Evolutionary conservation across 2,329 filamentous ascomycete genomes (phyloP), one percentile per base, ranked within the genome.

Genomic region (Clonostachys byssicola): DNA sequence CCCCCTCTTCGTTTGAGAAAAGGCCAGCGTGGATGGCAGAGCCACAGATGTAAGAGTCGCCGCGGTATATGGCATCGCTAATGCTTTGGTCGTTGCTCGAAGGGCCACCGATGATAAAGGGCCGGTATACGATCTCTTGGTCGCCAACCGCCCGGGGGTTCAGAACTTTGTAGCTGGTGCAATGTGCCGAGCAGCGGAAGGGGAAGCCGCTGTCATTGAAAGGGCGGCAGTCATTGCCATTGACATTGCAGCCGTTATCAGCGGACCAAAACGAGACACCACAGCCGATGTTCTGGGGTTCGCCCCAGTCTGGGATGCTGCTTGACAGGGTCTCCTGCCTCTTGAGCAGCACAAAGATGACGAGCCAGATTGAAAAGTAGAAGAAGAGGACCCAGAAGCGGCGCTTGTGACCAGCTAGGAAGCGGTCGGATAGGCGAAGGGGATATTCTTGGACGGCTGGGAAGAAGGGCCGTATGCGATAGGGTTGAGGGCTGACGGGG

Each of bases 11-110:
- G 57, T 91, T 81, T 35, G 80, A 81, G 50, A 95, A 81, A 56
- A 92, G 75, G 17, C 90, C 91, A 1, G 89, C 83, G 60, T 96
- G 91, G 44, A 95, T 88, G 34, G 90, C 91, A 12, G 91, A 78
- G 49, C 83, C 85, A 60, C 91, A 96, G 47, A 96, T 85, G 67
- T 89, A 95, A 13, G 89, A 95, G 65, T 96, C 91, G 10, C 88
- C 90, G 16, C 94, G 86, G 63, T 97, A 97, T 18, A 88, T 73
- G 0, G 85, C 77, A 4, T 63, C 58, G 17, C 12, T 39, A 2
- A n/a, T 12, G 16, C 67, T 60, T 33, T 60, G 63, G 6, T 58
- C 55, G 30, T 74, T 67, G 43, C 67, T 65, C 6, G 72, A 64
- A 0, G 81, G 80, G 0, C 86, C 86, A n/a, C 86, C 86, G 23